Evolutionary conservation across 139 green algal genomes (phyloP), one percentile per base, ranked within the genome.

Genomic region (Zygnema cylindricum): DNA sequence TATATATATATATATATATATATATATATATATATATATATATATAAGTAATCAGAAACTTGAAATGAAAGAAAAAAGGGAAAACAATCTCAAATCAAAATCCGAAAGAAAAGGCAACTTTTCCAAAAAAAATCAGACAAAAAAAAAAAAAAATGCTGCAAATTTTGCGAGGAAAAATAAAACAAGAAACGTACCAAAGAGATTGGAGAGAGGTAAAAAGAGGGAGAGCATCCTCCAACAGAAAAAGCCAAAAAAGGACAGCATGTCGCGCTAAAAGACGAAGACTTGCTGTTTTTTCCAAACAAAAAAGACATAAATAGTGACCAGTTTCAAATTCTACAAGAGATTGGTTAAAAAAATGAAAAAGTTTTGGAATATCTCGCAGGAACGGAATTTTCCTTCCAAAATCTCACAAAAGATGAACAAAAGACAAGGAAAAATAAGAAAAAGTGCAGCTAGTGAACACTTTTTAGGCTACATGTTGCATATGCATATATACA

Each of bases 171-270:
- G n/a, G n/a, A n/a, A n/a, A n/a, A n/a, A n/a, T 73, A 30, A 35
- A 30, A 25, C 30, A 30, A 30, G 30, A 30, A 35, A 30, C 57
- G 57, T 16, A 79, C 71, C 71, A 79, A 11, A 41, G 38, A 43
- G 36, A 40, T 16, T 79, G 71, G 7, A 79, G 71, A 41, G 36
- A 79, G 71, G 71, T 79, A 43, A 79, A 79, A 23, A 43, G 36
- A 3, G 16, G 36, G 16, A 43, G 7, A 3, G 36, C 71, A 43
- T 79, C 71, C 11, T 54, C 36, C 11, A 79, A 43, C 3, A 79
- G 3, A 7, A 40, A 16, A 41, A 79, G 71, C 36, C 71, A 43
- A 43, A 79, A 79, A 23, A 3, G 3, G 11, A 25, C 38, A 3
- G 71, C 71, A 79, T 79, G 71, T 7, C 71, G 71, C 3, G 36